Conservation (phyloP, 75 land plant species). For the Cupressus sempervirens region DNA sequence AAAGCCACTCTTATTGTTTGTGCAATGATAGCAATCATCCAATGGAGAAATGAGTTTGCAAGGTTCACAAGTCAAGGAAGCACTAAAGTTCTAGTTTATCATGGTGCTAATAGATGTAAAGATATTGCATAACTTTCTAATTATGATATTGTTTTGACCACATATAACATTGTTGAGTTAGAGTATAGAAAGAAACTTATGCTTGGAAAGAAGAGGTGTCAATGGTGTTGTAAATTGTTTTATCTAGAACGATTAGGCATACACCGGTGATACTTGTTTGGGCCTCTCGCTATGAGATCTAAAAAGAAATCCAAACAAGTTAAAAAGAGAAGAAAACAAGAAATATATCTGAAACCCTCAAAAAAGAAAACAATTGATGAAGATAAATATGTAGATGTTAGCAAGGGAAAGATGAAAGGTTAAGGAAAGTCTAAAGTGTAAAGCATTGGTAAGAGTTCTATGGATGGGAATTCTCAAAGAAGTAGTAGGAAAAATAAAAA, state of each 20-base stretch:
- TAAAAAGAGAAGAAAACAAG: no score
- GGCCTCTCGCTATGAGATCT: no score
- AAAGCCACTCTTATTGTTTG: no score
- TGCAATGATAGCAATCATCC: no score
- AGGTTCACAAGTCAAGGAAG: no score
- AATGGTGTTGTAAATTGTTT: conserved; percentile 52
- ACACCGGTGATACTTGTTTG: conserved; percentile 69
- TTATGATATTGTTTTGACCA: conserved; percentile 82
- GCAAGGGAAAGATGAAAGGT: not conserved
- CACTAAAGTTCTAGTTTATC: no score
- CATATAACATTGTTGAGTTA: conserved; percentile 64
- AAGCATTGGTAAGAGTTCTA: not conserved
- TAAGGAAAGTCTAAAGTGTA: not conserved
- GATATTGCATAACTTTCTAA: conserved; percentile 61
- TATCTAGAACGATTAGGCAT: conserved; percentile 30
- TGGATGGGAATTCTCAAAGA: conserved; percentile 4
- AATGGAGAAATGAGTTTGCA: no score
- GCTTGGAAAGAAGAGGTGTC: conserved; percentile 63
- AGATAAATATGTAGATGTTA: conserved; percentile 3
- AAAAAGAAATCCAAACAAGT: no score
- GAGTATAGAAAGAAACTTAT: conserved; percentile 62
- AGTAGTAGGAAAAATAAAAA: not conserved
- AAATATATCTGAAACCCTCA: no score
- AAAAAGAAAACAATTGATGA: not conserved
- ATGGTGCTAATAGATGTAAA: no score